Evolutionary conservation across 805 yeast species (phyloP), one percentile per base, ranked within the genome.

Genomic region (Brettanomyces sp.): DNA sequence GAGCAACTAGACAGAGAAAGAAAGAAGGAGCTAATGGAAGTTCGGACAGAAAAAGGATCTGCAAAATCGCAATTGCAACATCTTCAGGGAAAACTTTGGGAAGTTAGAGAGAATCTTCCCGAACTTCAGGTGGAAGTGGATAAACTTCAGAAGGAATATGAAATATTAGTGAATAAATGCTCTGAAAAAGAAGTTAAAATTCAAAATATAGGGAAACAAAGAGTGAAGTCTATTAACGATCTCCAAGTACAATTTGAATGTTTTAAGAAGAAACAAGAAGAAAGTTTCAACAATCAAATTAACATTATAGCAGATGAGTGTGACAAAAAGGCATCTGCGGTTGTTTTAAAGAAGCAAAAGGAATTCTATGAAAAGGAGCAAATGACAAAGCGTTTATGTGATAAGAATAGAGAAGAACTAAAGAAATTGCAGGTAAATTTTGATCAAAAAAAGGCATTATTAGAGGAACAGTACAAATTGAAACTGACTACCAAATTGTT

Each of bases 271-370:
- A 63, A 61, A 22, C 62, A 64, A 9, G 56, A 54, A 30, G 8
- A 33, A 37, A 65, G 54, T 3, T 69, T 65, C 46, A 53, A 58
- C 18, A 34, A 49, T 0, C 62, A 71, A n/a, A 45, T 58, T 5
- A 54, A 55, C 11, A 18, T 36, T 9, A 35, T 59, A 28, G 52
- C 56, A 32, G 40, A 42, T 3, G 41, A 46, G 7, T 55, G 50
- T 40, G 53, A 55, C 18, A 13, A 36, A 1, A 50, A 53, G 52
- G 65, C 77, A 1, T 75, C 74, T 37, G 46, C 54, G 1, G 49
- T 72, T 5, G 63, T 72, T 33, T 53, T 62, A 5, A 56, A 56
- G 13, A 70, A 68, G 44, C 63, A 65, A 4, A 54, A 54, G 18
- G 55, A 61, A 36, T 57, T 60, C 28, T 62, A 68, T 39, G 46